Evolutionary conservation across 108 stramenopile genomes (phyloP), one percentile per base, ranked within the genome.

Genomic region (Pseudonitzschia multiseries): DNA sequence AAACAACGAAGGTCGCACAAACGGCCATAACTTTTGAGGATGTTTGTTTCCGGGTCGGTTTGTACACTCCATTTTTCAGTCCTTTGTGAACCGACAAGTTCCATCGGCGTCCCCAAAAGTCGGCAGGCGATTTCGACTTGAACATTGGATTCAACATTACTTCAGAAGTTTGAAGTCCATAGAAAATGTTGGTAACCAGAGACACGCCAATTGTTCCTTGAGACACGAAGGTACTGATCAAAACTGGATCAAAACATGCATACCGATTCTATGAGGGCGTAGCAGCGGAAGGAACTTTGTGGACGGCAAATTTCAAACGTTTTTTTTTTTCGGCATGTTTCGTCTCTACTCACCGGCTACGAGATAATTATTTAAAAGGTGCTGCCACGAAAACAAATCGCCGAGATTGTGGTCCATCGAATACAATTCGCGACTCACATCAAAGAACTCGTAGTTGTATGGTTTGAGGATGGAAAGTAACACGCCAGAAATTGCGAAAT

Each of bases 51-150:
- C 87, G 67, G 13, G 84, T 70, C 14, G 92, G 89, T 51, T 86
- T 89, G 72, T 83, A 93, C 4, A 93, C 78, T 18, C 89, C 89
- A 20, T 87, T 65, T 59, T 93, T 93, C 63, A 93, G 80, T 18
- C 74, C 83, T 17, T 48, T 52, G 66, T 93, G 92, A 14, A 93
- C 79, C 21, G 90, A 24, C 3, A 75, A 33, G 61, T 93, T 93
- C 92, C 92, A 93, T 36, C 86, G 69, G 10, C 78, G 65, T 12
- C 87, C 87, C 92, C 92, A 93, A 70, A 93, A 93, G 28, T 93
- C 89, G 18, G 86, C 79, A 0, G 80, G 81, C 22, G 74, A 74
- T 14, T 72, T 65, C 28, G 88, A 87, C 57, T 63, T 77, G 48
- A 92, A 75, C 67, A 92, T 60, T 44, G 84, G 80, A 73, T 80